Base-by-base conservation (phyloP, 2,329 filamentous ascomycete species). In the Fonsecaea erecta region DNA sequence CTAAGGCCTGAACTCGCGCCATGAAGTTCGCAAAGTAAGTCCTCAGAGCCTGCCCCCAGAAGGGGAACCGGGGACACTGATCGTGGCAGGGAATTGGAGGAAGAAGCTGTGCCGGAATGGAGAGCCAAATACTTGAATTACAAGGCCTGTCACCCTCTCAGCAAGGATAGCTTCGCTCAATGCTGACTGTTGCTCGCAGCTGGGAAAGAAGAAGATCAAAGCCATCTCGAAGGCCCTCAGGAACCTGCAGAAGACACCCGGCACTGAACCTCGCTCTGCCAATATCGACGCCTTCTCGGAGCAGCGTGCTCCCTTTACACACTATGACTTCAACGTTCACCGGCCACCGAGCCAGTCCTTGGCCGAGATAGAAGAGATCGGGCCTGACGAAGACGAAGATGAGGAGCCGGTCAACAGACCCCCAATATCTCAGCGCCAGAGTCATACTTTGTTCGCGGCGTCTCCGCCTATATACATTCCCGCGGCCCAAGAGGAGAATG, bases 51-150 rank as follows among this genome's bases (percentile, higher is more conserved):
- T n/a, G n/a, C n/a, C n/a, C n/a, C n/a, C n/a, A n/a, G n/a, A n/a
- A n/a, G n/a, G n/a, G n/a, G n/a, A n/a, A n/a, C n/a, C n/a, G n/a
- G n/a, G n/a, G n/a, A n/a, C n/a, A 60, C 63, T 66, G 40, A 64
- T 69, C 26, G n/a, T 11, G 18, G 9, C 66, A 87, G 85, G 75
- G 92, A 96, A 80, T 84, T 97, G 68, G 92, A 97, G 75, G 86
- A 90, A 74, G 91, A 96, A 73, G 86, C 93, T 60, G 92, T 97
- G 70, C 93, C 93, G 75, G 93, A 98, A 86, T 98, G 94, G 94
- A 88, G 91, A 74, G 86, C 89, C 77, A 96, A 97, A 78, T 98
- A 97, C 77, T 85, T 98, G 72, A 88, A 97, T 79, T 98, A 98
- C 83, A 97, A 96, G 84, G 88, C 64, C 71, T 48, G 59, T 62